These are phyloP conservation scores for Eustoma russellianum DNA, from an alignment of 257 asterid genomes.

Conservation along the genomic window DNA sequence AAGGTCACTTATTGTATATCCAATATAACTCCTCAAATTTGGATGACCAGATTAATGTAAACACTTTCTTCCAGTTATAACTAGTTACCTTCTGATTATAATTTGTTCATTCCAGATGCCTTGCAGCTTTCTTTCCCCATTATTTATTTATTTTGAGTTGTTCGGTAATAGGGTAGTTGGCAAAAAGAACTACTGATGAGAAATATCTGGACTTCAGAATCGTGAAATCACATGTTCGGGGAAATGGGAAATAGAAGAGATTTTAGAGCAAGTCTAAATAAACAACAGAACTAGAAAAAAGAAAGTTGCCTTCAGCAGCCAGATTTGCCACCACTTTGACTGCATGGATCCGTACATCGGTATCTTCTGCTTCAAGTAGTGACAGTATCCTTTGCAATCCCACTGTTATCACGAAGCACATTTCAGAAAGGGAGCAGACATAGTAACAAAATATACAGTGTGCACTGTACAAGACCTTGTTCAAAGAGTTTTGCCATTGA, in stretches of 20 bases:
- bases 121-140: no score
- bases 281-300: constrained; percentile 7
- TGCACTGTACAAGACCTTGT: constrained; percentile 46
- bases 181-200: no score
- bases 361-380: constrained; percentile 76
- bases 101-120: no score
- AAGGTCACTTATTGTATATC: no score
- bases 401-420: constrained; percentile 27
- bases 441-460: constrained; percentile 1
- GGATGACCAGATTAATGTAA: no score
- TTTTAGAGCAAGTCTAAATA: background rate
- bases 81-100: no score
- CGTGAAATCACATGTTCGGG: background rate
- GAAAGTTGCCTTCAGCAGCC: constrained; percentile 75
- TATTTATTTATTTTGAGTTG: no score
- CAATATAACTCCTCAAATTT: no score
- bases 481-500: constrained; percentile 73
- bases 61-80: no score
- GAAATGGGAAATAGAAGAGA: background rate
- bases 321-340: constrained; percentile 91
- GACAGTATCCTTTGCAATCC: constrained; percentile 85
- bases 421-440: constrained; percentile 14
- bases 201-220: no score
- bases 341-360: constrained; percentile 87
- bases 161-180: no score